These are phyloP conservation scores for Helotiales sp. DNA, from an alignment of 2,329 filamentous ascomycete genomes.

Conservation along the genomic window DNA sequence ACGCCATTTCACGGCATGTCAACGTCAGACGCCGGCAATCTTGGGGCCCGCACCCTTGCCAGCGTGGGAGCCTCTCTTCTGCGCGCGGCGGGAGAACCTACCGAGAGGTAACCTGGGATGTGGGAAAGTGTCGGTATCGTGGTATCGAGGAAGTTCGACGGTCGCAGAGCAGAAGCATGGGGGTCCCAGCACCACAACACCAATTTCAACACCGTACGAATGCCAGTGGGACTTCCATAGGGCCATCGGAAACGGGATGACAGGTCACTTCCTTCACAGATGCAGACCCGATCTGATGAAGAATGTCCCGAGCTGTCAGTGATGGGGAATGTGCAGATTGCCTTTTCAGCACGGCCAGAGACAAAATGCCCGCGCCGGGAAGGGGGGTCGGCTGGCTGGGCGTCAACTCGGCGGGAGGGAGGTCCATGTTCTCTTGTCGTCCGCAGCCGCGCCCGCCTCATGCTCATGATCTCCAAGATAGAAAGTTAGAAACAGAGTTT, in stretches of 20 bases:
- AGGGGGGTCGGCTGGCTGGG: too few species aligned
- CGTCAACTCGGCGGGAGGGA: too few species aligned
- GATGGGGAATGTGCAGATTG: too few species aligned
- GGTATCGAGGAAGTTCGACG: constrained; percentile 10
- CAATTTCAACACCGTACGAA: constrained; percentile 12
- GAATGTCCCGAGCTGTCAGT: not conserved
- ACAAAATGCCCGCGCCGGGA: not conserved
- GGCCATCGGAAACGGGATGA: constrained; percentile 10
- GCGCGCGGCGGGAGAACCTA: constrained; percentile 1
- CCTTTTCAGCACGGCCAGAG: not conserved
- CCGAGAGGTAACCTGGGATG: constrained; percentile 7
- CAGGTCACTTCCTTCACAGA: not conserved
- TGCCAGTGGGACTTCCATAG: constrained; percentile 9
- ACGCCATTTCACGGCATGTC: too few species aligned
- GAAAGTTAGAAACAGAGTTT: not conserved
- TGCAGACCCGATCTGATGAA: not conserved
- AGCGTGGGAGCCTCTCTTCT: not conserved
- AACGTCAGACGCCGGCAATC: not conserved
- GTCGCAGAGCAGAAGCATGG: not conserved
- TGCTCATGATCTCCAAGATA: not conserved
- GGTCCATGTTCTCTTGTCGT: too few species aligned
- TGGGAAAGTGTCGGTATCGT: not conserved
- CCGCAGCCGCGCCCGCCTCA: too few species aligned
- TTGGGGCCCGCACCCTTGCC: not conserved
- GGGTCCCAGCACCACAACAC: not conserved